A percentile compares a stretch with the other conserved stretches of the same genome.
Evolutionary conservation across 805 yeast species (phyloP).

Genomic region (Wickerhamiella azymoides): DNA sequence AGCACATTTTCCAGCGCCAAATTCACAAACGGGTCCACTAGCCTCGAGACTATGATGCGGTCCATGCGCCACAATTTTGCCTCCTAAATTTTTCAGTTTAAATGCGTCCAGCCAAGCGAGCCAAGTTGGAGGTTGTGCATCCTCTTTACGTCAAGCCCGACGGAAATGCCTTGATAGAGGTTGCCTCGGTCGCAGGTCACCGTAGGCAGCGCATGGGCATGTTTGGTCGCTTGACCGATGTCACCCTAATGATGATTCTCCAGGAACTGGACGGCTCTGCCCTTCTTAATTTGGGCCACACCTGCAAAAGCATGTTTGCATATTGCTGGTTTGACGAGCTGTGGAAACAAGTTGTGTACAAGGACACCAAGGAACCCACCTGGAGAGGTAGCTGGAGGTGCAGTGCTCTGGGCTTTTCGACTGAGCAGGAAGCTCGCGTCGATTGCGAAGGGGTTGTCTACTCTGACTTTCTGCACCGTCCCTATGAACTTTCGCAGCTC

Average conservation of each 20-base stretch:
- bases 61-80: constrained; percentile 24
- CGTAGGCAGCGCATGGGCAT: constrained; percentile 13
- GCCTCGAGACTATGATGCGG: constrained; percentile 41
- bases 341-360: constrained; percentile 54
- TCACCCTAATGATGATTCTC: constrained; percentile 41
- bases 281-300: constrained; percentile 38
- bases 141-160: constrained; percentile 63
- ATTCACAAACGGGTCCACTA: constrained; percentile 57
- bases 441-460: constrained; percentile 33
- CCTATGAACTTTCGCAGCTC: constrained; percentile 67
- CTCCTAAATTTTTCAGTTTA: background rate
- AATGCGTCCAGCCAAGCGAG: background rate
- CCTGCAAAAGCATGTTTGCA: constrained; percentile 59
- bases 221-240: constrained; percentile 46
- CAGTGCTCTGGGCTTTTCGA: constrained; percentile 33
- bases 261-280: constrained; percentile 37
- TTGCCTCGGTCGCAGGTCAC: constrained; percentile 10
- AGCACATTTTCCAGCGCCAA: constrained; percentile 72
- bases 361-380: constrained; percentile 22
- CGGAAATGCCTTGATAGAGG: constrained; percentile 45
- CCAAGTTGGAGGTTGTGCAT: constrained; percentile 29
- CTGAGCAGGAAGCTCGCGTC: constrained; percentile 12
- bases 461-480: constrained; percentile 69
- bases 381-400: constrained; percentile 82
- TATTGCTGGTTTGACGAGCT: constrained; percentile 62